Base-by-base conservation (phyloP, 371 early-diverging fungal species). In the Rhizopus arrhizus region DNA sequence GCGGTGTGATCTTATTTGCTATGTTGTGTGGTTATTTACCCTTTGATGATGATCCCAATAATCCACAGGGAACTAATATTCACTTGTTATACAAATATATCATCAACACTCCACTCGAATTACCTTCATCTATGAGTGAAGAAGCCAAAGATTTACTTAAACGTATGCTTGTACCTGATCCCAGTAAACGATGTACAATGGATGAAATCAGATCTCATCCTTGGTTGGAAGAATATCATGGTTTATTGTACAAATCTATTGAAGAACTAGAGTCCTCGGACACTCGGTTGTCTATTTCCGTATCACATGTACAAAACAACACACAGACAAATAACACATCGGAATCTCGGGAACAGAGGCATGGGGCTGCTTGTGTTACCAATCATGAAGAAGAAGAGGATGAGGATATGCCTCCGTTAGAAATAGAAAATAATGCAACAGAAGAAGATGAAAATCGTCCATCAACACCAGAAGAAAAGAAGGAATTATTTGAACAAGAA, bases 1-100 rank as follows among this genome's bases (percentile, higher is more conserved):
- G 94, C 52, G 97, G 97, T 33, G 95, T 96, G 42, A 92, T 96
- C 53, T 66, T 96, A 62, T 85, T 81, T 69, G 86, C 87, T 9
- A 85, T 87, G 87, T 71, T 87, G 9, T 84, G 82, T 59, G 93
- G 93, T 11, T 85, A 83, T 65, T 81, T 93, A 40, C 93, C 93
- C 9, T 93, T 82, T 77, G 91, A 93, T 62, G 93, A 91, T 67
- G 90, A 90, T 62, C 86, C 86, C 13, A 73, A 65, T 8, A 88
- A 88, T 61, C 87, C 87, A 35, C 84, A 84, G 53, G 82, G 85
- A 7, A 84, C 85, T 45, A 84, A 85, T 65, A 80, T 87, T 60
- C 83, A 83, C 54, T 66, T 77, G 56, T 74, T 87, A 47, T 87
- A 87, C 74, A 80, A 80, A 59, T 87, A 87, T 72, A 87, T 87